A percentile compares a stretch with the other conserved stretches of the same genome.
These are phyloP conservation scores for Cynara cardunculus DNA, from an alignment of 129 eudicot genomes.

Conservation along the genomic window DNA sequence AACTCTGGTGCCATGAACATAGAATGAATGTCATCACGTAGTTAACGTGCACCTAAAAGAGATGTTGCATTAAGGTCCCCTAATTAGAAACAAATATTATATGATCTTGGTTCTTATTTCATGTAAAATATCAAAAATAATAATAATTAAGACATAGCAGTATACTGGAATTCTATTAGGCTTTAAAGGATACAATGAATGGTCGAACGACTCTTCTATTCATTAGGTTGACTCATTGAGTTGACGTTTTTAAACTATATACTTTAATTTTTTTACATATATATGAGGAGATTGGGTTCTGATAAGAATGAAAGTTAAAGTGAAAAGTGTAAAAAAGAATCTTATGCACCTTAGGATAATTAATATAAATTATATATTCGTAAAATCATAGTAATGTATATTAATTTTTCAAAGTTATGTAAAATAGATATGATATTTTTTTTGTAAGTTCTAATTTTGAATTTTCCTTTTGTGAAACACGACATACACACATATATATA, in stretches of 20 bases:
- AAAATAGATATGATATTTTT: no score
- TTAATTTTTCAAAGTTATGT: no score
- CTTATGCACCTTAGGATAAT: no score
- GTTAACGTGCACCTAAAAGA: constrained; percentile 10
- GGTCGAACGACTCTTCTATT: background rate
- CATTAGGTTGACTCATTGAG: background rate
- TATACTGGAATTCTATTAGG: background rate
- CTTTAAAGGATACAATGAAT: background rate
- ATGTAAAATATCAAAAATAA: background rate
- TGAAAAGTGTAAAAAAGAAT: no score
- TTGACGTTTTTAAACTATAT: background rate
- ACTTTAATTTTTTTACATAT: no score
- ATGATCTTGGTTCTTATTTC: background rate
- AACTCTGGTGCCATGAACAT: background rate
- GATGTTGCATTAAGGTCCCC: background rate
- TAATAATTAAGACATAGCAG: background rate
- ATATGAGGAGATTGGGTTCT: no score
- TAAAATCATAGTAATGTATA: no score
- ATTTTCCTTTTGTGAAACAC: no score
- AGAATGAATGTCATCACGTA: constrained; percentile 2
- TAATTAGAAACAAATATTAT: background rate
- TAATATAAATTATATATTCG: no score
- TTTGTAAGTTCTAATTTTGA: no score
- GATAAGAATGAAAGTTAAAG: no score
- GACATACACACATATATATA: no score